Conservation (phyloP, 805 yeast genomes). For the Peterozyma xylosa region DNA sequence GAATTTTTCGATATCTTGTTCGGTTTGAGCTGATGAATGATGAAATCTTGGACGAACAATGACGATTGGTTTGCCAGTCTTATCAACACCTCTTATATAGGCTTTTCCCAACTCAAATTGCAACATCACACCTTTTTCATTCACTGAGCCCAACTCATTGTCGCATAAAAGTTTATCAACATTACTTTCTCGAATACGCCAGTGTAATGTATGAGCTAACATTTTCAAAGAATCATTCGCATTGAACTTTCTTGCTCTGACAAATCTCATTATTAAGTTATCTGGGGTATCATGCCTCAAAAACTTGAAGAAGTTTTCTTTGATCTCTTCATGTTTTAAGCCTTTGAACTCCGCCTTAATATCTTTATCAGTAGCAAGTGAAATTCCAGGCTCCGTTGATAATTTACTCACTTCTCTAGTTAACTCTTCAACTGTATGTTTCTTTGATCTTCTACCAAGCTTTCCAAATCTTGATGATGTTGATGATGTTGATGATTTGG, state of each 20-base stretch:
- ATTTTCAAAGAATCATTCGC: slow-evolving; percentile 59
- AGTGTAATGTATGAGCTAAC: slow-evolving; percentile 65
- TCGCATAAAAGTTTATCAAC: slow-evolving; percentile 55
- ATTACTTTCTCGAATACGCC: slow-evolving; percentile 61
- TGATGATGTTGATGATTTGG: slow-evolving; percentile 1
- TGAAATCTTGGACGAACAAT: slow-evolving; percentile 76
- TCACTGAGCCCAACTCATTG: slow-evolving; percentile 64
- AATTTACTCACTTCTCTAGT: slow-evolving; percentile 11
- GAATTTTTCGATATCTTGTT: slow-evolving; percentile 66
- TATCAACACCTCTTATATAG: slow-evolving; percentile 67
- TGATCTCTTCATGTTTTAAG: slow-evolving; percentile 43
- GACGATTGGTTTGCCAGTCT: slow-evolving; percentile 69
- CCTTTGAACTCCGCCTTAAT: slow-evolving; percentile 44
- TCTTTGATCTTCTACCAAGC: slow-evolving; percentile 19
- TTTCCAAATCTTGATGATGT: background rate
- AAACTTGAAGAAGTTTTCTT: slow-evolving; percentile 49
- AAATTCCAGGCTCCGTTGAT: slow-evolving; percentile 20
- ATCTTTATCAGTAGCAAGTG: slow-evolving; percentile 23
- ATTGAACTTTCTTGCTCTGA: slow-evolving; percentile 85
- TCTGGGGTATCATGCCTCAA: slow-evolving; percentile 78
- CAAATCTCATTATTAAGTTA: slow-evolving; percentile 63
- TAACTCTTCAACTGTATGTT: slow-evolving; percentile 16
- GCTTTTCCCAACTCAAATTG: slow-evolving; percentile 68
- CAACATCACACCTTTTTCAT: slow-evolving; percentile 36
- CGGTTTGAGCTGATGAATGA: slow-evolving; percentile 56